A percentile compares a stretch with the other conserved stretches of the same genome.
Conservation (phyloP, 2,329 filamentous ascomycete species). For the Calycina marina region DNA sequence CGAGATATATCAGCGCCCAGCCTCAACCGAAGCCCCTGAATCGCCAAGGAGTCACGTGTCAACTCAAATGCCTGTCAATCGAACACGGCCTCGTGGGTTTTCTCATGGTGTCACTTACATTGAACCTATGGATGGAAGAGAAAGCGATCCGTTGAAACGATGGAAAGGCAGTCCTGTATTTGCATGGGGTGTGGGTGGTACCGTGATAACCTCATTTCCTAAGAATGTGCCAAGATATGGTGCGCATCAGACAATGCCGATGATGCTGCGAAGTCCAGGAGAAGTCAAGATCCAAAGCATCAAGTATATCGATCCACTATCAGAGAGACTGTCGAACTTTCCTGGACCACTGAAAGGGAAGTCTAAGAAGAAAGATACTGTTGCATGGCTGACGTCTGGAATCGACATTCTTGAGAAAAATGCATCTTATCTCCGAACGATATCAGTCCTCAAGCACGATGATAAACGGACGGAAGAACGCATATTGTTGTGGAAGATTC, state of each 20-base stretch:
- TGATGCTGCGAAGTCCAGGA: conserved; percentile 57
- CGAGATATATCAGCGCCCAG: conserved; percentile 35
- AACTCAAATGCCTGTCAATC: no score
- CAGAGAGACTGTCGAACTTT: conserved; percentile 64
- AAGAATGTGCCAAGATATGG: conserved; percentile 79
- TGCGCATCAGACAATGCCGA: conserved; percentile 54
- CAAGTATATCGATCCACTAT: conserved; percentile 57
- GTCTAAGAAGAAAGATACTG: conserved; percentile 86
- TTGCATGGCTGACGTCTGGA: conserved; percentile 64
- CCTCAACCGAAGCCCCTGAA: conserved; percentile 28
- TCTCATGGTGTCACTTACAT: conserved; percentile 44
- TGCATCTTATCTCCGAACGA: conserved; percentile 25
- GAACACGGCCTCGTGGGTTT: conserved; percentile 32
- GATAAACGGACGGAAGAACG: conserved; percentile 68
- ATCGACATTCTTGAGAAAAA: conserved; percentile 59
- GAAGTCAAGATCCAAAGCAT: conserved; percentile 66
- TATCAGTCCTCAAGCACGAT: conserved; percentile 37
- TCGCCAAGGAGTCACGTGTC: conserved; percentile 13
- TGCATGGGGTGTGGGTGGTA: conserved; percentile 76
- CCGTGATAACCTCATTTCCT: conserved; percentile 72
- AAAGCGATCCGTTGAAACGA: conserved; percentile 65
- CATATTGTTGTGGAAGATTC: conserved; percentile 73
- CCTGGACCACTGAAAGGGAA: conserved; percentile 83
- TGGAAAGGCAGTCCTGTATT: conserved; percentile 87
- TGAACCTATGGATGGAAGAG: conserved; percentile 48